Conservation (phyloP, 495 filamentous ascomycete species). For the Tuber umbilicatum region DNA sequence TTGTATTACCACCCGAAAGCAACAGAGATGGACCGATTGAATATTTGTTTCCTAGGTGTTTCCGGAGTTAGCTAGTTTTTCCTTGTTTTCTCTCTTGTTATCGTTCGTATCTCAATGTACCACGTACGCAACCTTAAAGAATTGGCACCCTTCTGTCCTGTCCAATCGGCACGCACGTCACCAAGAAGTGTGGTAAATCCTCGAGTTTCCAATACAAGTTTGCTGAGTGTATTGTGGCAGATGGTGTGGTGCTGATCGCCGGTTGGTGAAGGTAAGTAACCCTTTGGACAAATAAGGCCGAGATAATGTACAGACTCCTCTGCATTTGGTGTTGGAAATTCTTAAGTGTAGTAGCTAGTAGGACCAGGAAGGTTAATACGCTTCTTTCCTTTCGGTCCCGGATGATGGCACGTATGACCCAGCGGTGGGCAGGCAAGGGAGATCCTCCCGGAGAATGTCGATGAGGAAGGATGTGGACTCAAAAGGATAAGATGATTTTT, state of each 20-base stretch:
- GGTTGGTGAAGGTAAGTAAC: conserved; percentile 64
- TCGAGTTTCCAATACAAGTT: conserved; percentile 86
- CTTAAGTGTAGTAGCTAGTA: conserved; percentile 87
- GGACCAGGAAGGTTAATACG: conserved; percentile 92
- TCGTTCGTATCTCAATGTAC: too few relatives aligned
- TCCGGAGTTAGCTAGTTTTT: too few relatives aligned
- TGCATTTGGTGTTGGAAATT: conserved; percentile 83
- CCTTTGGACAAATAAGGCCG: conserved; percentile 82
- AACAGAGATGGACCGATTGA: too few relatives aligned
- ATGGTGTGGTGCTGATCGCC: conserved; percentile 72
- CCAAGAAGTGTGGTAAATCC: conserved; percentile 92
- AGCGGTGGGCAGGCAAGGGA: too few relatives aligned
- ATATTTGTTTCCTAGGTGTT: too few relatives aligned
- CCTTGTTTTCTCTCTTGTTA: too few relatives aligned
- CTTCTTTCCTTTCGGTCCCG: conserved; percentile 61
- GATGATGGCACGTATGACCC: too few relatives aligned
- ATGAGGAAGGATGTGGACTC: too few relatives aligned
- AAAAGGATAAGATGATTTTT: too few relatives aligned
- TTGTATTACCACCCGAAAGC: too few relatives aligned
- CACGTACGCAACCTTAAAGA: too few relatives aligned
- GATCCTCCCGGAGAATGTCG: too few relatives aligned
- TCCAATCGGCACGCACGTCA: conserved; percentile 77
- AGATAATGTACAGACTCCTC: conserved; percentile 91
- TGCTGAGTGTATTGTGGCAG: conserved; percentile 86
- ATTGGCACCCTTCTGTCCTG: conserved; percentile 69